Percentiles rank a stretch among this genome's conserved stretches.
phyloP scores from a whole-genome alignment of 73 alveolate species.

The Paramecium pentaurelia region DNA sequence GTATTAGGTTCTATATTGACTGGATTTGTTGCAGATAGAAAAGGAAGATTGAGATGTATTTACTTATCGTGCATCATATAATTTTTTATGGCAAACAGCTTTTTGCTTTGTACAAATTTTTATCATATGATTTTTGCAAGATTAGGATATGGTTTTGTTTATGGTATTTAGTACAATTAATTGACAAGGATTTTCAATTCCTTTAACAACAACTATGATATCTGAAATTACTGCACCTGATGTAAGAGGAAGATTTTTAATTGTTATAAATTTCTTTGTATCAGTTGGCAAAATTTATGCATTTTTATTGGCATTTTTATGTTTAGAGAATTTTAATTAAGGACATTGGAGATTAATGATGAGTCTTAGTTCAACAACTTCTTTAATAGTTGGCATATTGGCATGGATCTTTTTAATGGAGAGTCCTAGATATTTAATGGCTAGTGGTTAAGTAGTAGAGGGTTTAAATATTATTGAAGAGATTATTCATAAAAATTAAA shows the following conservation, averaged over 20 bases:
- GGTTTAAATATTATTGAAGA: slow-evolving; percentile 47
- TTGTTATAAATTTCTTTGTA: slow-evolving; percentile 53
- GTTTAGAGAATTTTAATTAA: slow-evolving; percentile 19
- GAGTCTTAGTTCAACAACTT: slow-evolving; percentile 43
- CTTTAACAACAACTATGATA: slow-evolving; percentile 57
- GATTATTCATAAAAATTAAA: slow-evolving; percentile 44
- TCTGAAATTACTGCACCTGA: slow-evolving; percentile 50
- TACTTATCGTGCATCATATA: not conserved
- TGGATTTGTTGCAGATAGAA: slow-evolving; percentile 36
- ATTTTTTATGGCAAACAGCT: slow-evolving; percentile 28
- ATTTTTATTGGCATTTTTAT: slow-evolving; percentile 45
- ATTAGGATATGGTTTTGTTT: slow-evolving; percentile 53
- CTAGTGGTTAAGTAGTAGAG: slow-evolving; percentile 39
- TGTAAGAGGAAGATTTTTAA: slow-evolving; percentile 57
- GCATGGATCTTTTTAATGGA: slow-evolving; percentile 23
- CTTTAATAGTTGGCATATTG: slow-evolving; percentile 36
- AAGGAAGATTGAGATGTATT: slow-evolving; percentile 35
- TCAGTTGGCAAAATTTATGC: slow-evolving; percentile 55
- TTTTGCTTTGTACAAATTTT: not conserved
- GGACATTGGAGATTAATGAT: slow-evolving; percentile 63
- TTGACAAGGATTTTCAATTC: slow-evolving; percentile 49
- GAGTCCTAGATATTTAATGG: slow-evolving; percentile 57
- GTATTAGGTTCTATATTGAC: slow-evolving; percentile 39
- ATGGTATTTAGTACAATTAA: not conserved
- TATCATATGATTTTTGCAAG: slow-evolving; percentile 40